Percentiles rank a stretch among this genome's conserved stretches.
Evolutionary conservation across 495 filamentous ascomycete species (phyloP).

Genomic region (Penicillium antarcticum): DNA sequence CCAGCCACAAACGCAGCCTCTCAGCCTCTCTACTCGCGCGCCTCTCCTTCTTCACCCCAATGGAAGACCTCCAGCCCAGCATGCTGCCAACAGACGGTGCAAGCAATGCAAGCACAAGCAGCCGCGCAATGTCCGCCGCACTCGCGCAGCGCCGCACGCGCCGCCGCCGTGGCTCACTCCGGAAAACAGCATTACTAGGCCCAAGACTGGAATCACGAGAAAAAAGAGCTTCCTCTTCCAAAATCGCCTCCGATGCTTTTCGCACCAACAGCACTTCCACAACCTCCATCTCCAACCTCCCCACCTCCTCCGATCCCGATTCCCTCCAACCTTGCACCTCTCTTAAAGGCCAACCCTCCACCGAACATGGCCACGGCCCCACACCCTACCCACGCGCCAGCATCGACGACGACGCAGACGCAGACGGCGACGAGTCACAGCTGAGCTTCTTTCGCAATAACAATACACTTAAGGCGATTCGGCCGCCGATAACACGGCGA

Average conservation of each 20-base stretch:
- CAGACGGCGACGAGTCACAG: conserved; percentile 2
- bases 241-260: conserved; percentile 28
- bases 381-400: conserved; percentile 4
- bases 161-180: conserved; percentile 71
- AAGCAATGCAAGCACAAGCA: conserved; percentile 20
- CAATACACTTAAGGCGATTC: conserved; percentile 19
- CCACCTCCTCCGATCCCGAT: not conserved
- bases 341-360: conserved; percentile 13
- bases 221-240: conserved; percentile 39
- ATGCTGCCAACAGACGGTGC: conserved; percentile 11
- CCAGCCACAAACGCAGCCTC: conserved; percentile 59
- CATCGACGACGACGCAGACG: conserved; percentile 15
- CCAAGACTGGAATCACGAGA: conserved; percentile 51
- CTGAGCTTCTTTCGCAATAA: conserved; percentile 27
- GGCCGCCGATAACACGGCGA: conserved; percentile 19
- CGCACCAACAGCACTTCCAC: conserved; percentile 20
- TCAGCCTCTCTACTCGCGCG: conserved; percentile 58
- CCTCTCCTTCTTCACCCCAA: conserved; percentile 45
- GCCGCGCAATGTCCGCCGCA: conserved; percentile 52
- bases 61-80: conserved; percentile 27
- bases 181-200: conserved; percentile 76
- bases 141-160: conserved; percentile 65
- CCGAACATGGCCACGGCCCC: conserved; percentile 18
- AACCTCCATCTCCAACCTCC: conserved; percentile 9
- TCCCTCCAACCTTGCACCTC: not conserved